These are phyloP conservation scores for Epichloe bromicola DNA, from an alignment of 2,329 filamentous ascomycete genomes.

Conservation along the genomic window DNA sequence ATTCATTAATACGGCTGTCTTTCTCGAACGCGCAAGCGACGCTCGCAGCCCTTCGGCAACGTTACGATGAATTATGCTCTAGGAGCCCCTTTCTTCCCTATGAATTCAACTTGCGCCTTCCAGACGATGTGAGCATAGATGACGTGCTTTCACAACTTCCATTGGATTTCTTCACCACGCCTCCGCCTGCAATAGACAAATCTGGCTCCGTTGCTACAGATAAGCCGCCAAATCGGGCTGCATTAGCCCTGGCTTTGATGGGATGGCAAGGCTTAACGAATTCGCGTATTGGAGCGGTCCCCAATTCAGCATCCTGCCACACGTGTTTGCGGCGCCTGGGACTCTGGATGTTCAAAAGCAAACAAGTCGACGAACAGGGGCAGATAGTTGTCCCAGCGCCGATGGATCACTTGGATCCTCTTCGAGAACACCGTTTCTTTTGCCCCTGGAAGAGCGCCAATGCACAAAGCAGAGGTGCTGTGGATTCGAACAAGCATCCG, in stretches of 20 bases:
- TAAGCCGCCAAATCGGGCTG: slow-evolving; percentile 40
- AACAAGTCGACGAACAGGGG: slow-evolving; percentile 43
- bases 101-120: slow-evolving; percentile 46
- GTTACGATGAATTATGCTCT: slow-evolving; percentile 50
- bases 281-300: slow-evolving; percentile 42
- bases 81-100: slow-evolving; percentile 47
- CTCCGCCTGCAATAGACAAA: slow-evolving; percentile 18
- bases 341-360: slow-evolving; percentile 85
- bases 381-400: slow-evolving; percentile 44
- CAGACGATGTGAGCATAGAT: slow-evolving; percentile 38
- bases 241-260: slow-evolving; percentile 55
- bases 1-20: slow-evolving; percentile 46
- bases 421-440: slow-evolving; percentile 67
- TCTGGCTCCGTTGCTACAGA: slow-evolving; percentile 13
- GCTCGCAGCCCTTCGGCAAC: slow-evolving; percentile 42
- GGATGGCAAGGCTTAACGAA: slow-evolving; percentile 61
- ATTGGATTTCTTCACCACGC: slow-evolving; percentile 38
- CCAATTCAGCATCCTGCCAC: slow-evolving; percentile 65
- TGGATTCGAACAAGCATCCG: slow-evolving; percentile 20
- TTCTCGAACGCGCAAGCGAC: slow-evolving; percentile 49
- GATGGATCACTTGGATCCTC: slow-evolving; percentile 54
- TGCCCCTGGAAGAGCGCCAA: slow-evolving; percentile 63
- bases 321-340: slow-evolving; percentile 82
- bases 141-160: slow-evolving; percentile 36
- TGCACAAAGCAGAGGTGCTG: slow-evolving; percentile 38